Base-by-base conservation (phyloP, 148 eudicot genomes). In the Chenopodium quinoa region DNA sequence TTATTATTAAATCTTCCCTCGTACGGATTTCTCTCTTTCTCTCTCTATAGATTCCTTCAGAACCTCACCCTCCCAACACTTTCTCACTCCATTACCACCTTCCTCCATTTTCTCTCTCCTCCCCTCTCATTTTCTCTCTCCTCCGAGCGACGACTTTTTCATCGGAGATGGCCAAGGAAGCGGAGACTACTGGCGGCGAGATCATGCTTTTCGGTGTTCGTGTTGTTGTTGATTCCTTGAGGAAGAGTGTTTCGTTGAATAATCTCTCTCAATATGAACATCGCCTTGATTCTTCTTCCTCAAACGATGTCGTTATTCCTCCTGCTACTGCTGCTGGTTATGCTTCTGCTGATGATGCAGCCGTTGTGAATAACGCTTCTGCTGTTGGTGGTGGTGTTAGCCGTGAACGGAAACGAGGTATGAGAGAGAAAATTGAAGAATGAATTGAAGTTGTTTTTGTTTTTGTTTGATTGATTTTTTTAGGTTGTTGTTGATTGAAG, bases 181-280 rank as follows among this genome's bases (percentile, higher is more conserved):
- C 72, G 34, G 73, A 50, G 0, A 13, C 7, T 13, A 22, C 4
- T 25, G 86, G 75, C 37, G 89, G 87, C 1, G 93, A 91, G 90
- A 82, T 93, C 71, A 91, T 92, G 91, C 78, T 92, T 52, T 93
- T 91, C 67, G 96, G 96, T 13, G 94, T 93, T 6, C 86, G 96
- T 19, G 91, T 92, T 1, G 89, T 73, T 78, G 91, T 91, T 22
- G 98, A 92, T 74, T 88, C 91, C 0, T 88, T 92, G 92, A 85
- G 98, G 78, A 93, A 92, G 89, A 92, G 93, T 78, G 98, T 92
- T 4, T 92, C 95, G 73, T 86, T 93, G 83, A 93, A 90, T 79
- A 85, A 93, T 64, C 89, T 93, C 1, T 90, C 96, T 3, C 90
- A 92, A 46, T 93, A 92, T 79, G 88, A 84, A 25, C 91, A 84